These are phyloP conservation scores for Begonia peltatifolia DNA, from an alignment of 306 rosid genomes.

Conservation along the genomic window DNA sequence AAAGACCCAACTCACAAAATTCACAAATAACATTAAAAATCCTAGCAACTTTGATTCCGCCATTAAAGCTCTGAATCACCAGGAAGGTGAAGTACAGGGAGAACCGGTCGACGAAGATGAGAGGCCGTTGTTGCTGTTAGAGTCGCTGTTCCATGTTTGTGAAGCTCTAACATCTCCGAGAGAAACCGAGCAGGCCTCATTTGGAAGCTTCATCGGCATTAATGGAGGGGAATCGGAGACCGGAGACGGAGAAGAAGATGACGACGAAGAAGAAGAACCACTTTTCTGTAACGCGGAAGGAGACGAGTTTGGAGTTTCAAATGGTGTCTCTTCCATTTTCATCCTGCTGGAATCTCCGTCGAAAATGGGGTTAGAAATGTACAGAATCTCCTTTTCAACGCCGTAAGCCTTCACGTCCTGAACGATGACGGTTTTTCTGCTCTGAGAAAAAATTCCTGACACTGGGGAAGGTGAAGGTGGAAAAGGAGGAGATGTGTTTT, in stretches of 20 bases:
- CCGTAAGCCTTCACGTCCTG: conserved; percentile 5
- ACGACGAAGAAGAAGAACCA: conserved; percentile 19
- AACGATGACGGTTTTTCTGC: no score
- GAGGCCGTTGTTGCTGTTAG: conserved; percentile 34
- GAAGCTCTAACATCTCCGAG: conserved; percentile 45
- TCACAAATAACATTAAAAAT: conserved; percentile 3
- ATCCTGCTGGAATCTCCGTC: conserved; percentile 33
- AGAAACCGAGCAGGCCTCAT: conserved; percentile 63
- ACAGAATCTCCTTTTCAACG: conserved; percentile 36
- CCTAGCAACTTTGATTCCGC: background rate
- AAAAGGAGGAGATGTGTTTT: background rate
- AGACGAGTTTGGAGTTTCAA: conserved; percentile 76
- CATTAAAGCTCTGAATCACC: conserved; percentile 28
- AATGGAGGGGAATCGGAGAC: conserved; percentile 50
- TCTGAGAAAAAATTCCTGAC: background rate
- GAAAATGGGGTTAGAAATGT: conserved; percentile 83
- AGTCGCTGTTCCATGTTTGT: conserved; percentile 60
- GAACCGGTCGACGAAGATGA: conserved; percentile 73
- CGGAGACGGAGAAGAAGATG: conserved; percentile 13
- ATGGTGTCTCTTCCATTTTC: conserved; percentile 36
- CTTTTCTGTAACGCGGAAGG: conserved; percentile 40
- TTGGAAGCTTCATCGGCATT: conserved; percentile 69
- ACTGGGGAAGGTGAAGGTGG: background rate
- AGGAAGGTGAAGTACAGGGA: conserved; percentile 78
- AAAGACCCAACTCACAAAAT: conserved; percentile 4